These are phyloP conservation scores for Ophiocordyceps polyrhachis-furcata DNA, from an alignment of 2,329 filamentous ascomycete species.

Conservation along the genomic window DNA sequence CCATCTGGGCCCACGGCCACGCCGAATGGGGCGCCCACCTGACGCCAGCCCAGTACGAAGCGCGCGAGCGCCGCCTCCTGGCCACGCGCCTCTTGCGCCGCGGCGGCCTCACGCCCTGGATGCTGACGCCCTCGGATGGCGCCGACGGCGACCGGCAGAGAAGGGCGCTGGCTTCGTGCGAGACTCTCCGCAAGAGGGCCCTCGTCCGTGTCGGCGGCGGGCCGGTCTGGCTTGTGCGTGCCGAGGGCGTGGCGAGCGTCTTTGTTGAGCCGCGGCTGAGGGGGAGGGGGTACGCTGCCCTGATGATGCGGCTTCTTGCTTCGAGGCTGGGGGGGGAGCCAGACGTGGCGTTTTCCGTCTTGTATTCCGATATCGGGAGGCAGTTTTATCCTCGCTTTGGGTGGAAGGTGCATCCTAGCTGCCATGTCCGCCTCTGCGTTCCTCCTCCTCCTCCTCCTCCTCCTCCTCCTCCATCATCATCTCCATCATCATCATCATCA, in stretches of 20 bases:
- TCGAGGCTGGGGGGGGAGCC: conserved; percentile 13
- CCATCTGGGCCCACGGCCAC: conserved; percentile 37
- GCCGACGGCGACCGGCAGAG: conserved; percentile 21
- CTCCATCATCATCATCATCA: conserved; percentile 3
- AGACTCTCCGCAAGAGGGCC: conserved; percentile 42
- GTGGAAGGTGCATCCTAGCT: conserved; percentile 58
- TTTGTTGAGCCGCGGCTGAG: conserved; percentile 50
- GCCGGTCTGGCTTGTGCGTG: conserved; percentile 30
- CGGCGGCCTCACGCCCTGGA: conserved; percentile 43
- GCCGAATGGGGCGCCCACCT: conserved; percentile 32
- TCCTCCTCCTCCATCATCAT: too few species aligned
- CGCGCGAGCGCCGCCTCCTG: conserved; percentile 37
- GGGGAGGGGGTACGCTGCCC: conserved; percentile 56
- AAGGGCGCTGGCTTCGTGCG: conserved; percentile 43
- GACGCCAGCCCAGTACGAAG: conserved; percentile 27
- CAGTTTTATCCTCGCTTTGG: conserved; percentile 60
- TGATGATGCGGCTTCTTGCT: conserved; percentile 54
- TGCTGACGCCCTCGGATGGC: conserved; percentile 30
- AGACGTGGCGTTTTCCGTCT: conserved; percentile 46
- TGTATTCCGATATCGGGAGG: conserved; percentile 79
- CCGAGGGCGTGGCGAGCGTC: conserved; percentile 66
- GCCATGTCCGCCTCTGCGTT: conserved; percentile 44
- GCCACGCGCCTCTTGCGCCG: conserved; percentile 37
- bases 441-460: conserved; percentile 8
- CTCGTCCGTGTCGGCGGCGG: conserved; percentile 20